Conservation (phyloP, 371 early-diverging fungal genomes). For the Zancudomyces culisetae region DNA sequence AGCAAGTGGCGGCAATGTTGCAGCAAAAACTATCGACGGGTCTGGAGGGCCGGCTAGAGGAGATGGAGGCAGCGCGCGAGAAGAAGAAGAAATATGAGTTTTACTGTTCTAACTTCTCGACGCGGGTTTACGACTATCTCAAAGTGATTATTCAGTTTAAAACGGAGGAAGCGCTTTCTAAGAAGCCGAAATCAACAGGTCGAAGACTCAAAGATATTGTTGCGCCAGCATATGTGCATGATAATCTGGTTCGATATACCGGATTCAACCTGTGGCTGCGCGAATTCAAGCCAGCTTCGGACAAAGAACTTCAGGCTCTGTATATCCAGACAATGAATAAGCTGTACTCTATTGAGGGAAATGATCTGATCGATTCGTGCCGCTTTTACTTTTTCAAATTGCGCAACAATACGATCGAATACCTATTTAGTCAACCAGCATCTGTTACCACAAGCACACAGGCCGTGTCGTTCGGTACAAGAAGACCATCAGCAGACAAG, state of each 20-base stretch:
- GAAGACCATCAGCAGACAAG: slow-evolving; percentile 10
- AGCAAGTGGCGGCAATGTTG: slow-evolving; percentile 54
- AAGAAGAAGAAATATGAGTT: slow-evolving; percentile 51
- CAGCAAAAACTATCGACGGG: slow-evolving; percentile 57
- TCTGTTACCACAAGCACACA: slow-evolving; percentile 1
- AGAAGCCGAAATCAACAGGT: slow-evolving; percentile 1
- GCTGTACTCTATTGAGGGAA: slow-evolving; percentile 35
- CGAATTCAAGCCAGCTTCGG: slow-evolving; percentile 69
- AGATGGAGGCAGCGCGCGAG: slow-evolving; percentile 60
- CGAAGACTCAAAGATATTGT: slow-evolving; percentile 9
- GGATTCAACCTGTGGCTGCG: slow-evolving; percentile 78
- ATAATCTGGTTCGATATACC: slow-evolving; percentile 56
- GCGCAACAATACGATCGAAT: slow-evolving; percentile 13
- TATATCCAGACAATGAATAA: slow-evolving; percentile 38
- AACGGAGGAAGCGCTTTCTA: not conserved
- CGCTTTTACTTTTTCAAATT: slow-evolving; percentile 15
- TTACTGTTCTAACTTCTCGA: slow-evolving; percentile 60
- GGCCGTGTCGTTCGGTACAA: slow-evolving; percentile 4
- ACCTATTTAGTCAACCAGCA: slow-evolving; percentile 10
- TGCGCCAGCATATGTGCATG: slow-evolving; percentile 54
- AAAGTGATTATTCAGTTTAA: slow-evolving; percentile 42
- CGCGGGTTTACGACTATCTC: slow-evolving; percentile 53
- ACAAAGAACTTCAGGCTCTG: slow-evolving; percentile 54
- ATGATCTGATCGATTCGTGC: slow-evolving; percentile 34
- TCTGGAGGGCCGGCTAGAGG: slow-evolving; percentile 40